These are phyloP conservation scores for Melanogaster broomeanus DNA, from an alignment of 768 basidiomycete species.

Conservation along the genomic window DNA sequence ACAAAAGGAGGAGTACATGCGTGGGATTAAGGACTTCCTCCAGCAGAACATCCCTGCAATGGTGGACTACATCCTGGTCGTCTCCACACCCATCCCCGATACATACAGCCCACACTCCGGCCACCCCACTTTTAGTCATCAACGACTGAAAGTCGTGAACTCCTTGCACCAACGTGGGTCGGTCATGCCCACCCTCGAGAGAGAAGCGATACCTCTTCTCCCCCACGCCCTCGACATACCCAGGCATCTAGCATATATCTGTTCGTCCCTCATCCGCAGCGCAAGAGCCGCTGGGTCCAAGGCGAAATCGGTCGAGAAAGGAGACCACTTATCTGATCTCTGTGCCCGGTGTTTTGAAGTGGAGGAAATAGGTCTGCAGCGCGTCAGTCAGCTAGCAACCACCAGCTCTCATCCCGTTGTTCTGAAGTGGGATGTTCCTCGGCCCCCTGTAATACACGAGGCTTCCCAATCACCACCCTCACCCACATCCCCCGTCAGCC, in stretches of 20 bases:
- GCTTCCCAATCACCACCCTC: conserved; percentile 16
- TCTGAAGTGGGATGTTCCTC: conserved; percentile 18
- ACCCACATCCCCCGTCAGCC: conserved; percentile 18
- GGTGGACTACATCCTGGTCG: conserved; percentile 74
- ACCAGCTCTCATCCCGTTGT: conserved; percentile 11
- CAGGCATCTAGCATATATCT: conserved; percentile 73
- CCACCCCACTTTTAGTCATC: conserved; percentile 42
- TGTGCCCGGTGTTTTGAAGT: conserved; percentile 65
- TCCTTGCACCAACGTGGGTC: conserved; percentile 58
- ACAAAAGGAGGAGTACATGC: conserved; percentile 84
- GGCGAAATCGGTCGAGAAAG: conserved; percentile 32
- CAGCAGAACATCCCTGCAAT: conserved; percentile 63
- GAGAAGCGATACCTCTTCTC: conserved; percentile 70
- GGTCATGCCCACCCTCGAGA: conserved; percentile 56
- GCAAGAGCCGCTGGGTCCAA: conserved; percentile 45
- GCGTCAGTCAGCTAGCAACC: conserved; percentile 62
- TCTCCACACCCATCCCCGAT: conserved; percentile 56
- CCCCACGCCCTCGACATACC: conserved; percentile 80
- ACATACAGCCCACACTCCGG: conserved; percentile 28
- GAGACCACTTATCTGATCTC: conserved; percentile 51
- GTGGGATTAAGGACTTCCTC: conserved; percentile 73
- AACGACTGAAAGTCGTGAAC: conserved; percentile 54
- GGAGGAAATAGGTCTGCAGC: conserved; percentile 65
- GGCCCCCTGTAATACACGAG: background rate
- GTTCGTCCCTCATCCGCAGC: conserved; percentile 73